Percentiles rank a stretch among this genome's conserved stretches.
phyloP scores from a whole-genome alignment of 2,329 filamentous ascomycete genomes.

The Neonectria hederae region DNA sequence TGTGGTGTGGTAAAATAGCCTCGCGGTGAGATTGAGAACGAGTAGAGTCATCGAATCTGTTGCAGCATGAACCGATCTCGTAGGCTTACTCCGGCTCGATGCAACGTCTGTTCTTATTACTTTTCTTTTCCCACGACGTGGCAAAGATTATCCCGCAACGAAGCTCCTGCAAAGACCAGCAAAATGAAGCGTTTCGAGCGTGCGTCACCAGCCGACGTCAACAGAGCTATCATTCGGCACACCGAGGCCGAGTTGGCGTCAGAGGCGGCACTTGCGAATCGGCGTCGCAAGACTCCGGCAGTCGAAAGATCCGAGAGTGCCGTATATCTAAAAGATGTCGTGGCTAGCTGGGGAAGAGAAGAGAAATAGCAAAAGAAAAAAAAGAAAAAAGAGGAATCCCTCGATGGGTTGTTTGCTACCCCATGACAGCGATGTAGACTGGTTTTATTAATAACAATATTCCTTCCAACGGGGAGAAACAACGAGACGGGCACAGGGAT shows the following conservation, averaged over 20 bases:
- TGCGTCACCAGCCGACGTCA: slow-evolving; percentile 40
- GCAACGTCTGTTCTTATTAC: background rate
- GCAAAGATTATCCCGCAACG: slow-evolving; percentile 14
- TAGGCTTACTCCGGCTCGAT: background rate
- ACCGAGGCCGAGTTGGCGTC: slow-evolving; percentile 14
- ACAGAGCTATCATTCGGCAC: slow-evolving; percentile 21
- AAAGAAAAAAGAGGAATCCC: background rate
- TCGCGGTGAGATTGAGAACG: background rate
- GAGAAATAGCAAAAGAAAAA: background rate
- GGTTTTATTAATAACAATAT: background rate
- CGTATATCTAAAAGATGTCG: background rate
- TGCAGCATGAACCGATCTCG: background rate
- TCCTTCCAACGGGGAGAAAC: background rate
- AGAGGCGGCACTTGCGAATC: slow-evolving; percentile 6
- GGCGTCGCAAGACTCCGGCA: background rate
- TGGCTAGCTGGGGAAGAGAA: background rate
- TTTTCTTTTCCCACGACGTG: slow-evolving; percentile 8
- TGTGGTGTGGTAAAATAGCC: background rate
- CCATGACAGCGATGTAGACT: background rate
- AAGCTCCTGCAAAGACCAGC: slow-evolving; percentile 2
- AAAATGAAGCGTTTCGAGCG: slow-evolving; percentile 9
- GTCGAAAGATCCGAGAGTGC: slow-evolving; percentile 10
- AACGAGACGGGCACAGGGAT: background rate
- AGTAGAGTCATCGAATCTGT: background rate
- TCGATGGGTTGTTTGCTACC: background rate